These are phyloP conservation scores for Calycina herbarum DNA, from an alignment of 2,329 filamentous ascomycete species.

Conservation along the genomic window DNA sequence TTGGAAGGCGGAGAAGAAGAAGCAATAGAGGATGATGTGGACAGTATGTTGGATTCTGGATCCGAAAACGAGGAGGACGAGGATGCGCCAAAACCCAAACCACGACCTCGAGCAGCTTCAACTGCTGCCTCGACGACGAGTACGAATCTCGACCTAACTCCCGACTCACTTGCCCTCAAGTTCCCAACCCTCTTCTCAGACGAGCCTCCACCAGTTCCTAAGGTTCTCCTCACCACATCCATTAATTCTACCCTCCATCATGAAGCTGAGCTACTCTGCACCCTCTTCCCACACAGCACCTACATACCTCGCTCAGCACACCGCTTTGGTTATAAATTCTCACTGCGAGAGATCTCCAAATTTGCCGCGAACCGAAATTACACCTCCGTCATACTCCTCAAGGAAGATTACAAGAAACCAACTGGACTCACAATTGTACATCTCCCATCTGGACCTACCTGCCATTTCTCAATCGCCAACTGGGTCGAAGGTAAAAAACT, in stretches of 20 bases:
- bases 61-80: slow-evolving; percentile 50
- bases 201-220: slow-evolving; percentile 63
- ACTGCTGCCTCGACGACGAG: slow-evolving; percentile 57
- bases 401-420: slow-evolving; percentile 85
- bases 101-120: slow-evolving; percentile 39
- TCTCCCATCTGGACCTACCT: slow-evolving; percentile 81
- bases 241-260: slow-evolving; percentile 86
- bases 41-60: slow-evolving; percentile 72
- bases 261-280: slow-evolving; percentile 75
- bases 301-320: slow-evolving; percentile 88
- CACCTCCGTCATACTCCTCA: slow-evolving; percentile 80
- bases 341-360: slow-evolving; percentile 81
- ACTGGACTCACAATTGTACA: slow-evolving; percentile 82
- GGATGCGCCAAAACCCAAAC: slow-evolving; percentile 41
- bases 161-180: slow-evolving; percentile 58
- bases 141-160: slow-evolving; percentile 64
- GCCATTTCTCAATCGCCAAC: slow-evolving; percentile 88
- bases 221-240: slow-evolving; percentile 89
- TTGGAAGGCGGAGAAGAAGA: slow-evolving; percentile 43
- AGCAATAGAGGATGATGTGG: slow-evolving; percentile 58
- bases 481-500: slow-evolving; percentile 88
- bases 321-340: slow-evolving; percentile 86
- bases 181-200: slow-evolving; percentile 64
- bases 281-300: slow-evolving; percentile 74
- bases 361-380: slow-evolving; percentile 82